Evolutionary conservation across 768 basidiomycete genomes (phyloP).

Genomic region (Xerocomellus intermedius): DNA sequence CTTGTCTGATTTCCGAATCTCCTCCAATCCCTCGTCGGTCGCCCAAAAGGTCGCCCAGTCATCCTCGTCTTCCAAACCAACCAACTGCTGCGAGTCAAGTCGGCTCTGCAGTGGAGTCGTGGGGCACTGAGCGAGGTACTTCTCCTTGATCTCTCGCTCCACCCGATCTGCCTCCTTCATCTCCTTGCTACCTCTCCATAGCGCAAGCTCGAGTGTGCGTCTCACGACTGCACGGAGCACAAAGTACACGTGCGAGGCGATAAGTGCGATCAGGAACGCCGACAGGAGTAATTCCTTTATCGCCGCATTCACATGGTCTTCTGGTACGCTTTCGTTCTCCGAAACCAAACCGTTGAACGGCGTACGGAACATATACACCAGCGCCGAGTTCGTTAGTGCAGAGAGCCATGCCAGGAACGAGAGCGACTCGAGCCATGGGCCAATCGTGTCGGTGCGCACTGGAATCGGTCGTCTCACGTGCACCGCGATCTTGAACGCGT

Average conservation of each 20-base stretch:
- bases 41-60: slow-evolving; percentile 57
- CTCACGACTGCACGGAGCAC: slow-evolving; percentile 60
- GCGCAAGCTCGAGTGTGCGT: slow-evolving; percentile 67
- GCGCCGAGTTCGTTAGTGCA: slow-evolving; percentile 82
- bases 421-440: slow-evolving; percentile 90
- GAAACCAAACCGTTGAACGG: slow-evolving; percentile 17
- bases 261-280: slow-evolving; percentile 71
- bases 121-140: slow-evolving; percentile 32
- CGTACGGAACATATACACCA: slow-evolving; percentile 87
- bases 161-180: slow-evolving; percentile 53
- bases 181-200: slow-evolving; percentile 76
- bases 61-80: slow-evolving; percentile 8
- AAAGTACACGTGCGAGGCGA: slow-evolving; percentile 86
- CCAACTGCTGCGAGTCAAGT: neutral
- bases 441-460: slow-evolving; percentile 84
- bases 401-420: slow-evolving; percentile 88
- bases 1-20: slow-evolving; percentile 66
- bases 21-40: slow-evolving; percentile 70
- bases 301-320: slow-evolving; percentile 32
- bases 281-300: slow-evolving; percentile 55
- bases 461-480: slow-evolving; percentile 86
- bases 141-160: slow-evolving; percentile 53
- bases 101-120: slow-evolving; percentile 3
- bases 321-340: neutral
- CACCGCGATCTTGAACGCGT: slow-evolving; percentile 92